Conservation (phyloP, 202 grass and related monocot genomes). For the Schoenoplectus tabernaemontani region DNA sequence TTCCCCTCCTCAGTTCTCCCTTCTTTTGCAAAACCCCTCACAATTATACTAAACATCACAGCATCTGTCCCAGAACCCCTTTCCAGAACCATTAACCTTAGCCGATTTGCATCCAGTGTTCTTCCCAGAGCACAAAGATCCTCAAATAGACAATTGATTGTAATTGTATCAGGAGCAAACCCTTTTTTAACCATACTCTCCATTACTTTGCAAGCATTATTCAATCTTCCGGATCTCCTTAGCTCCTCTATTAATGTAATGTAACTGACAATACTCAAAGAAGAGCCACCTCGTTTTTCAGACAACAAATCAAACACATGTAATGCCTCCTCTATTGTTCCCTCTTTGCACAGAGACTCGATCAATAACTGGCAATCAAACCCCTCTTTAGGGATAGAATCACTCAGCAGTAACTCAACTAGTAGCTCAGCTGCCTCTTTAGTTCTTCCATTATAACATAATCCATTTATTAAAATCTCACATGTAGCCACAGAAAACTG, state of each 20-base stretch:
- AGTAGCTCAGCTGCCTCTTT: slow-evolving; percentile 47
- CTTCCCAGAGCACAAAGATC: slow-evolving; percentile 45
- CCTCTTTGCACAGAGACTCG: slow-evolving; percentile 37
- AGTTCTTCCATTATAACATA: slow-evolving; percentile 33
- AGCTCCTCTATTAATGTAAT: slow-evolving; percentile 50
- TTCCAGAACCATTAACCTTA: slow-evolving; percentile 42
- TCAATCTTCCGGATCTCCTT: slow-evolving; percentile 32
- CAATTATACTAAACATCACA: no score
- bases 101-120: slow-evolving; percentile 38
- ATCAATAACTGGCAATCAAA: slow-evolving; percentile 57
- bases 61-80: slow-evolving; percentile 50
- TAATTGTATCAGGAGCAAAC: slow-evolving; percentile 46
- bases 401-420: slow-evolving; percentile 37
- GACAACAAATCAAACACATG: slow-evolving; percentile 43
- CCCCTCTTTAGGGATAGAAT: slow-evolving; percentile 37
- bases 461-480: slow-evolving; percentile 56
- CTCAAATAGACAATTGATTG: slow-evolving; percentile 66
- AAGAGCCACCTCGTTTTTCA: slow-evolving; percentile 32
- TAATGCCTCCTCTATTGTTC: slow-evolving; percentile 37
- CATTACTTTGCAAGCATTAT: slow-evolving; percentile 38
- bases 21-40: slow-evolving; percentile 76
- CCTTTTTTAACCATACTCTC: slow-evolving; percentile 48
- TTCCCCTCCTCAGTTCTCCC: slow-evolving; percentile 50
- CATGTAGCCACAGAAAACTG: slow-evolving; percentile 45
- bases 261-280: slow-evolving; percentile 47